A percentile compares a stretch with the other conserved stretches of the same genome.
phyloP scores from a whole-genome alignment of 805 yeast species.

The Wickerhamomyces bovis region DNA sequence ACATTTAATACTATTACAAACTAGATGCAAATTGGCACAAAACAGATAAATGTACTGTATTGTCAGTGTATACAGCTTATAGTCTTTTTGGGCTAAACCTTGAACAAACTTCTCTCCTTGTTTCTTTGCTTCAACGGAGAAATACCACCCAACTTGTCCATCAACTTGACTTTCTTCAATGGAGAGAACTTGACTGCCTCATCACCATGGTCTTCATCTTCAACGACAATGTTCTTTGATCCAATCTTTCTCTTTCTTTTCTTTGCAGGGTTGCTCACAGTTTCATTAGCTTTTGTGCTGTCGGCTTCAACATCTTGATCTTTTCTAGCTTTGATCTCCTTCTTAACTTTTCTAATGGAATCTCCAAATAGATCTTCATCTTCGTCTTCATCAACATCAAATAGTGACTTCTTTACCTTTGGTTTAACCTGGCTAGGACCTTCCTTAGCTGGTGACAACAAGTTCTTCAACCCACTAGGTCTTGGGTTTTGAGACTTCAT shows the following conservation, averaged over 20 bases:
- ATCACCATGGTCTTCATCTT: constrained; percentile 16
- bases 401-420: constrained; percentile 17
- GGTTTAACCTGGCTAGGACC: neutral
- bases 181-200: constrained; percentile 12
- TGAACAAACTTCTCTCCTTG: constrained; percentile 20
- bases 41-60: no score
- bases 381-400: constrained; percentile 25
- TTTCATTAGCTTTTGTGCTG: neutral
- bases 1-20: no score
- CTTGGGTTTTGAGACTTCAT: constrained; percentile 6
- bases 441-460: constrained; percentile 17
- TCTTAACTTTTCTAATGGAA: constrained; percentile 14
- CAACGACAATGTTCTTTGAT: constrained; percentile 15
- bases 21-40: no score
- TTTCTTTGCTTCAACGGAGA: constrained; percentile 25
- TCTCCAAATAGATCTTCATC: constrained; percentile 23
- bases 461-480: constrained; percentile 22
- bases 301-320: neutral
- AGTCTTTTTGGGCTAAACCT: constrained; percentile 7
- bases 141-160: constrained; percentile 22
- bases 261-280: constrained; percentile 4
- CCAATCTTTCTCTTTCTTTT: constrained; percentile 20
- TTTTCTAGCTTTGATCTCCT: constrained; percentile 1
- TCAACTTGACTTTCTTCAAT: constrained; percentile 19
- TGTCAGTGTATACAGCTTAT: no score